Percentiles rank a stretch among this genome's conserved stretches.
These are phyloP conservation scores for Geotrichum siamense DNA, from an alignment of 1,139 yeast genomes.

Conservation along the genomic window DNA sequence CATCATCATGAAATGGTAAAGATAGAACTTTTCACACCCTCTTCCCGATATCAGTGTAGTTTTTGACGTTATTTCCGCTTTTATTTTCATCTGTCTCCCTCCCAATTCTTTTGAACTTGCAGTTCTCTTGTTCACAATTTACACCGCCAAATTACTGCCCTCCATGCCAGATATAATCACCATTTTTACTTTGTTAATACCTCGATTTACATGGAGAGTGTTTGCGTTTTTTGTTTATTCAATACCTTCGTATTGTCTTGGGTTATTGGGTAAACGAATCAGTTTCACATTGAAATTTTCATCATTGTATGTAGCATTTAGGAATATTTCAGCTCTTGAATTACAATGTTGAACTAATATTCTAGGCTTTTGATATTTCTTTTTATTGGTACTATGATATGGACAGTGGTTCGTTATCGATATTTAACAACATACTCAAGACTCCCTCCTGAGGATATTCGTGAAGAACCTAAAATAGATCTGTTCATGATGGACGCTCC, in stretches of 20 bases:
- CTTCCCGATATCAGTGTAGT: too few relatives aligned
- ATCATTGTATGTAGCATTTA: conserved; percentile 23
- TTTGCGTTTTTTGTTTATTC: conserved; percentile 18
- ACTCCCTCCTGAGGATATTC: conserved; percentile 41
- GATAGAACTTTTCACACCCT: too few relatives aligned
- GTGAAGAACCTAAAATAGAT: conserved; percentile 42
- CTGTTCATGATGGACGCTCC: conserved; percentile 37
- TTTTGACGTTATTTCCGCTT: too few relatives aligned
- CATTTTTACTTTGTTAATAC: background rate
- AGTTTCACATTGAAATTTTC: conserved; percentile 28
- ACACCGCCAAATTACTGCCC: too few relatives aligned
- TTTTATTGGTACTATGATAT: conserved; percentile 24
- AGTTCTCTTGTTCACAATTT: too few relatives aligned
- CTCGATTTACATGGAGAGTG: conserved; percentile 4
- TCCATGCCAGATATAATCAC: too few relatives aligned
- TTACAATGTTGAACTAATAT: too few relatives aligned
- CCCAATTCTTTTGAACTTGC: too few relatives aligned
- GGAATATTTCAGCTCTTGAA: conserved; percentile 3
- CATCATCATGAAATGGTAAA: too few relatives aligned
- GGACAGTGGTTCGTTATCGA: conserved; percentile 43
- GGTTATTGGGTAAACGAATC: conserved; percentile 22
- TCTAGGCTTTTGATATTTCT: conserved; percentile 23
- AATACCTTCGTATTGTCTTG: conserved; percentile 10
- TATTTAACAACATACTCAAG: conserved; percentile 48
- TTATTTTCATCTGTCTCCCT: too few relatives aligned